Evolutionary conservation across 148 eudicot genomes (phyloP), one percentile per base, ranked within the genome.

Genomic region (Camellia japonica): DNA sequence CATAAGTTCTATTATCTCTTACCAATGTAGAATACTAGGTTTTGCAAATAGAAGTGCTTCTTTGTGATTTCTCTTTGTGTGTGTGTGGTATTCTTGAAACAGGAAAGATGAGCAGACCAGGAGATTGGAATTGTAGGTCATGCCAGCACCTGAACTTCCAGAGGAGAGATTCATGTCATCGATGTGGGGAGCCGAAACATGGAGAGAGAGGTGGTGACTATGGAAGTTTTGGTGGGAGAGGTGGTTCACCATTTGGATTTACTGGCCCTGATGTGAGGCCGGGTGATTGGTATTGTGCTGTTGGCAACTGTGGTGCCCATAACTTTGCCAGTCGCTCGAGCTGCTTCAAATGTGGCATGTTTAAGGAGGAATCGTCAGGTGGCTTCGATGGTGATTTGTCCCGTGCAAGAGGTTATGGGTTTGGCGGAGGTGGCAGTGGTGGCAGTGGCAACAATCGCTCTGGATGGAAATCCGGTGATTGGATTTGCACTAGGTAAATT

Each of bases 81-180:
- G 7, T 18, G 30, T 23, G 23, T 23, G 23, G 30, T 30, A 30
- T 30, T 30, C 30, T 30, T 30, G 30, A 30, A 1, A 44, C 52
- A 69, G 78, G 60, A 64, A 80, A 82, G 70, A 94, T 94, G 98
- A 94, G 83, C 85, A 91, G 98, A 80, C 98, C 98, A 84, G 97
- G 98, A 82, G 98, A 94, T 75, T 94, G 98, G 98, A 94, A 92
- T 73, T 94, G 98, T 86, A 86, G 94, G 86, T 88, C 97, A 84
- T 94, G 98, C 92, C 93, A 74, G 86, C 97, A 94, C 86, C 72
- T 92, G 79, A 94, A 94, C 86, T 94, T 94, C 87, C 98, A 94
- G 75, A 88, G 98, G 84, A 84, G 98, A 56, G 98, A 94, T 67
- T 89, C 97, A 0, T 94, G 98, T 88, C 98, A 94, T 15, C 87